Conservation (phyloP, 2,329 filamentous ascomycete genomes). For the Cytospora leucostoma region DNA sequence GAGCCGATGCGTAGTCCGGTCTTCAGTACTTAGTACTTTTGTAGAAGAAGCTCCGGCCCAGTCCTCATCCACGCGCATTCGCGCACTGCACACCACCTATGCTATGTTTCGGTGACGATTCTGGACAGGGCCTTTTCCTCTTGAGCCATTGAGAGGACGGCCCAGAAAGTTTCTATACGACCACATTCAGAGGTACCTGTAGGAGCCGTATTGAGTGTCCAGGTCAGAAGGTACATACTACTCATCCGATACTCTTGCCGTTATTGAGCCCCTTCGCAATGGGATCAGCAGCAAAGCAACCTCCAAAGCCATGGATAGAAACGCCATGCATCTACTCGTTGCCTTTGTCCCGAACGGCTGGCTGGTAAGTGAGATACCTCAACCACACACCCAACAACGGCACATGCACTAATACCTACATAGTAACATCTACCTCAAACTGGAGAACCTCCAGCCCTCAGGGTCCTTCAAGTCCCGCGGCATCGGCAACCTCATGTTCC, state of each 20-base stretch:
- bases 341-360: conserved; percentile 64
- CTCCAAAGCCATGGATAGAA: conserved; percentile 60
- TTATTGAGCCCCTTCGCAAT: conserved; percentile 27
- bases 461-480: conserved; percentile 83
- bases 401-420: not conserved
- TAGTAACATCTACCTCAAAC: conserved; percentile 77
- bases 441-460: conserved; percentile 78
- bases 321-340: conserved; percentile 69
- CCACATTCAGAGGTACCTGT: not conserved
- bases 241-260: not conserved
- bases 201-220: not conserved
- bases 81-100: not conserved
- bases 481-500: conserved; percentile 70
- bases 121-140: not conserved
- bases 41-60: not conserved
- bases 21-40: not conserved
- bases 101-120: not conserved
- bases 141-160: not conserved
- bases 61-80: not conserved
- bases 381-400: not conserved
- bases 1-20: not conserved
- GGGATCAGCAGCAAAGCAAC: conserved; percentile 35
- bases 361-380: conserved; percentile 56
- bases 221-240: not conserved
- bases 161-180: not conserved